Percentiles rank a stretch among this genome's conserved stretches.
Evolutionary conservation across 352 stramenopile genomes (phyloP).

Genomic region (Phytophthora ohioensis): DNA sequence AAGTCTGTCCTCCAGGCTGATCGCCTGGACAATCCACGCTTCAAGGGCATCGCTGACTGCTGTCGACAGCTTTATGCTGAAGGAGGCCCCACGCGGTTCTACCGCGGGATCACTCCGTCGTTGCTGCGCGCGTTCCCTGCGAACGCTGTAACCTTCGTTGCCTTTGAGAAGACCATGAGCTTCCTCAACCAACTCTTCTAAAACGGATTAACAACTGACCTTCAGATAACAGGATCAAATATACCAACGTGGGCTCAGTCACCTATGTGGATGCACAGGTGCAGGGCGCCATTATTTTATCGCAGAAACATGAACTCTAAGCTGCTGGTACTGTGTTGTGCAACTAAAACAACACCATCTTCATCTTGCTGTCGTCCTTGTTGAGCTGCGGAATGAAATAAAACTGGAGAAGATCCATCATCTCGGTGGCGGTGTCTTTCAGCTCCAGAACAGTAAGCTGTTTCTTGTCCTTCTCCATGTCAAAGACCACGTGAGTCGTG

Average conservation of each 20-base stretch:
- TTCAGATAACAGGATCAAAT: constrained; percentile 14
- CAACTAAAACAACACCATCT: constrained; percentile 80
- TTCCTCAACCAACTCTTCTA: constrained; percentile 81
- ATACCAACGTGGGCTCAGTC: constrained; percentile 5
- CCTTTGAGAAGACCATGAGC: constrained; percentile 84
- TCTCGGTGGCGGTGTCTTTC: constrained; percentile 86
- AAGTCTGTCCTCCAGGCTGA: constrained; percentile 88
- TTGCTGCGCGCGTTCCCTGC: constrained; percentile 80
- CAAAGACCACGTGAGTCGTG: constrained; percentile 82
- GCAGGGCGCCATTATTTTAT: constrained; percentile 15
- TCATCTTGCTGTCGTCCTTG: constrained; percentile 54
- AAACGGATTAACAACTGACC: background rate
- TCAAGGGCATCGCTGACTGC: constrained; percentile 76
- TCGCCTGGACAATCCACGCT: constrained; percentile 73
- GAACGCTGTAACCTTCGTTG: constrained; percentile 88
- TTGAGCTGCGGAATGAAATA: constrained; percentile 74
- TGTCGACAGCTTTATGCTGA: constrained; percentile 73
- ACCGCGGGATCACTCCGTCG: constrained; percentile 81
- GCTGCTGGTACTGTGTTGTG: background rate
- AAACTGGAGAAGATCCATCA: constrained; percentile 83
- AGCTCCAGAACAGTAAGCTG: constrained; percentile 83
- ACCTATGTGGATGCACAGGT: background rate
- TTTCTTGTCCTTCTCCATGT: constrained; percentile 92
- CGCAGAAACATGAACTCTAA: constrained; percentile 3
- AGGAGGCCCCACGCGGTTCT: constrained; percentile 72